Evolutionary conservation across 192 early-diverging fungal genomes (phyloP), one percentile per base, ranked within the genome.

Genomic region (Spinellus fusiger): DNA sequence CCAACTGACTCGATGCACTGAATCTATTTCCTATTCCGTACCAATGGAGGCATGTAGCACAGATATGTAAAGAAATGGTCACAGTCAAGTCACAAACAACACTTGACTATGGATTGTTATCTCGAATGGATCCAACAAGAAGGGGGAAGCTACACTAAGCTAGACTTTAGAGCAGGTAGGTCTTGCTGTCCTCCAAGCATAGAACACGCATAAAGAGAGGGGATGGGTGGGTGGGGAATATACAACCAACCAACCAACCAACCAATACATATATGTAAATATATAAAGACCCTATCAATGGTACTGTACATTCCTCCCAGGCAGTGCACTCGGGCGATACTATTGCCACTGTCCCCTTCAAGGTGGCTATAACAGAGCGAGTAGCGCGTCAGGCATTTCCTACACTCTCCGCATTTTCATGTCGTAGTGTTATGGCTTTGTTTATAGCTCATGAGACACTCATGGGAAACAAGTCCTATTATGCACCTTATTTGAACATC

Each of bases 401-500:
- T 27, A 27, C 27, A 3, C 29, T 69, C 4, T 15, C 28, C 7
- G 56, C 40, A 7, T 46, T 78, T 20, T 49, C 48, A 34, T 70
- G 74, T 3, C 73, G 78, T 5, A 53, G 68, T n/a, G 71, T 79
- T 9, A 59, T 86, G 55, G 68, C 65, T 10, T 57, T 75, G 51
- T 88, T 82, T 31, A 52, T 88, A 31, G 69, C 79, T 2, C 74
- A 76, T 34, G 69, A 88, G 68, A 73, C 68, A 13, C 57, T 62
- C 32, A 38, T 67, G 10, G 48, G 59, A 5, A 25, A 28, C 27
- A n/a, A 59, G 5, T 83, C 79, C 5, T 85, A 85, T 46, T 86
- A 77, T 76, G 64, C 69, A 22, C 84, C 86, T 0, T 88, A 86
- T 61, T 72, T 88, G 26, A 70, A 78, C 35, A 78, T 82, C 49